phyloP scores from a whole-genome alignment of 2,329 filamentous ascomycete genomes.

The Ceratocystis alfenasii region DNA sequence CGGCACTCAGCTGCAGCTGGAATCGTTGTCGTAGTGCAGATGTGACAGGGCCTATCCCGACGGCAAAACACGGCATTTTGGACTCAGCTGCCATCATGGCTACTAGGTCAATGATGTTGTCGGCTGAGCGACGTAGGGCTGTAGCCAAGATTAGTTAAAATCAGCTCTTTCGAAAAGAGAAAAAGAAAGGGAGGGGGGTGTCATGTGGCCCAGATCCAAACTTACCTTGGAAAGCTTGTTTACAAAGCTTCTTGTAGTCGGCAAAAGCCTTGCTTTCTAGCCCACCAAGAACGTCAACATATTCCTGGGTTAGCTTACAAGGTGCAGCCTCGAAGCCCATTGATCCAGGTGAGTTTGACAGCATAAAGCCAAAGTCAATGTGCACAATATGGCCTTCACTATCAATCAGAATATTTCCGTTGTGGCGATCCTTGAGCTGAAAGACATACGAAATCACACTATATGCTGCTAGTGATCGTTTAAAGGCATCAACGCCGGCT shows the following conservation, averaged over 20 bases:
- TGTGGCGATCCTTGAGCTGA: slow-evolving; percentile 76
- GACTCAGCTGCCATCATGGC: slow-evolving; percentile 74
- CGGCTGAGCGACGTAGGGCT: slow-evolving; percentile 66
- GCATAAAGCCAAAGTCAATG: slow-evolving; percentile 84
- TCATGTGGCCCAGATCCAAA: slow-evolving; percentile 15
- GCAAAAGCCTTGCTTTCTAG: slow-evolving; percentile 57
- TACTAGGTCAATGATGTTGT: slow-evolving; percentile 69
- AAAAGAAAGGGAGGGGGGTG: neutral
- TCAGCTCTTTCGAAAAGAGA: neutral
- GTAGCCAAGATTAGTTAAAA: slow-evolving; percentile 23
- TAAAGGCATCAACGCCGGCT: slow-evolving; percentile 65
- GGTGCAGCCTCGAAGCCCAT: slow-evolving; percentile 79
- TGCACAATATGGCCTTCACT: slow-evolving; percentile 78
- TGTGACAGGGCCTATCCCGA: slow-evolving; percentile 59
- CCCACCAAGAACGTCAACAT: slow-evolving; percentile 71
- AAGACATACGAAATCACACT: slow-evolving; percentile 75
- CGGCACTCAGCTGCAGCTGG: slow-evolving; percentile 68
- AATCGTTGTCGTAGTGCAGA: slow-evolving; percentile 60
- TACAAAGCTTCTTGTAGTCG: slow-evolving; percentile 67
- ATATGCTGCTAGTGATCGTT: slow-evolving; percentile 70
- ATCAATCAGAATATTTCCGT: slow-evolving; percentile 76
- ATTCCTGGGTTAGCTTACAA: slow-evolving; percentile 77
- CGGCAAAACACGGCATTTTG: slow-evolving; percentile 73
- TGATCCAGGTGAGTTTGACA: slow-evolving; percentile 72
- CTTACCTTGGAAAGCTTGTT: slow-evolving; percentile 68